A percentile compares a stretch with the other conserved stretches of the same genome.
Conservation (phyloP, 2,329 filamentous ascomycete genomes). For the Penicillium sp. region DNA sequence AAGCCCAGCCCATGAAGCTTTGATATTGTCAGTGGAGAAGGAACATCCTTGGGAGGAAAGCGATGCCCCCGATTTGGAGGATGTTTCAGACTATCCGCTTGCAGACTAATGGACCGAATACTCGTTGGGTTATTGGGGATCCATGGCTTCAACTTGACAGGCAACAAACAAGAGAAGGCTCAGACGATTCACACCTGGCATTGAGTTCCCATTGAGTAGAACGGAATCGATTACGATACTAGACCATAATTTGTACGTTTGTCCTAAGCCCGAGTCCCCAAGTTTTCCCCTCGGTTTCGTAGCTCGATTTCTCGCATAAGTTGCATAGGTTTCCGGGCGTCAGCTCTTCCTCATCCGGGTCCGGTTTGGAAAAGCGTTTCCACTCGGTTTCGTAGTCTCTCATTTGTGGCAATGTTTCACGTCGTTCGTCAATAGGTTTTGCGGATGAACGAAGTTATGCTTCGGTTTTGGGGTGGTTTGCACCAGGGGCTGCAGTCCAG, state of each 20-base stretch:
- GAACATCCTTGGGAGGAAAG: not conserved
- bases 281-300: not conserved
- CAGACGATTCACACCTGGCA: not conserved
- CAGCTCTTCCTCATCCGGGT: slow-evolving; percentile 7
- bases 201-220: not conserved
- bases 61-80: not conserved
- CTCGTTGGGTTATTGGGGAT: no score
- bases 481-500: no score
- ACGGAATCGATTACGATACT: not conserved
- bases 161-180: no score
- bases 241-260: not conserved
- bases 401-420: slow-evolving; percentile 1
- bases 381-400: slow-evolving; percentile 6
- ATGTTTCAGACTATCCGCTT: not conserved
- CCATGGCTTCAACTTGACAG: no score
- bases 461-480: not conserved
- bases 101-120: no score
- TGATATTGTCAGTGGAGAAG: not conserved
- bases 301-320: slow-evolving; percentile 10
- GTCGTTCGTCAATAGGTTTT: slow-evolving; percentile 4
- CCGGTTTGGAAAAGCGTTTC: slow-evolving; percentile 3
- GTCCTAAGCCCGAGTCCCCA: not conserved
- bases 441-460: not conserved
- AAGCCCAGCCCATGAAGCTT: not conserved
- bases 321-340: slow-evolving; percentile 4